Evolutionary conservation across 108 stramenopile genomes (phyloP).

Genomic region (Cyclotella distinguenda): DNA sequence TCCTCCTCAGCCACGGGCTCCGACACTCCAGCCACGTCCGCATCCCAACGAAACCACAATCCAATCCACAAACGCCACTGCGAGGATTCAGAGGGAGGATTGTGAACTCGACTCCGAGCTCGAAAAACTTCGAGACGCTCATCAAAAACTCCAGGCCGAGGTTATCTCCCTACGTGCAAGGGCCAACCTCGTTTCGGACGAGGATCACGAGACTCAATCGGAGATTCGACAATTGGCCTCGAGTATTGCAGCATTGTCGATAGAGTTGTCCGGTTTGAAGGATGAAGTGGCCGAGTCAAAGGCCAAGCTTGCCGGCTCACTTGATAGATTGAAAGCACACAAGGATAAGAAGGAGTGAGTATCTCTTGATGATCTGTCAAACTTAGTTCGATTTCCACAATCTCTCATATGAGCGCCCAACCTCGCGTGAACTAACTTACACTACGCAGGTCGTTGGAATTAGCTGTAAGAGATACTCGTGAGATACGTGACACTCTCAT

Average conservation of each 20-base stretch:
- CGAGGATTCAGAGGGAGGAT: slow-evolving; percentile 4
- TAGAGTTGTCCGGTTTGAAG: slow-evolving; percentile 56
- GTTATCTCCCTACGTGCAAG: slow-evolving; percentile 80
- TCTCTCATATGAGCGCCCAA: too few relatives aligned
- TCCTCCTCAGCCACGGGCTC: background rate
- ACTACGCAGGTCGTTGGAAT: slow-evolving; percentile 27
- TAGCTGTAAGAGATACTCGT: slow-evolving; percentile 27
- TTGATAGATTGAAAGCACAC: slow-evolving; percentile 69
- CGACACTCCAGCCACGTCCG: background rate
- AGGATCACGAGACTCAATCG: slow-evolving; percentile 71
- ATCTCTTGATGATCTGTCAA: background rate
- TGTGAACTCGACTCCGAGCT: slow-evolving; percentile 48
- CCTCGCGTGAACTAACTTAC: background rate
- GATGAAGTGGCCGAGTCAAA: slow-evolving; percentile 70
- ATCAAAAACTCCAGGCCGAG: slow-evolving; percentile 85
- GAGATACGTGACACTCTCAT: slow-evolving; percentile 22
- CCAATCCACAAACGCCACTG: slow-evolving; percentile 6
- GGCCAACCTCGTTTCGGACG: slow-evolving; percentile 67
- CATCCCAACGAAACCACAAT: background rate
- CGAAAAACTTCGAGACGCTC: slow-evolving; percentile 51
- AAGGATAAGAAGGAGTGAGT: slow-evolving; percentile 77
- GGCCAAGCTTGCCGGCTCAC: slow-evolving; percentile 60
- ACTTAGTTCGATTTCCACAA: too few relatives aligned
- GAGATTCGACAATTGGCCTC: slow-evolving; percentile 58
- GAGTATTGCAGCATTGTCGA: slow-evolving; percentile 61